Evolutionary conservation across 1,284 basidiomycete genomes (phyloP), one percentile per base, ranked within the genome.

Genomic region (Heterobasidion irregulare): DNA sequence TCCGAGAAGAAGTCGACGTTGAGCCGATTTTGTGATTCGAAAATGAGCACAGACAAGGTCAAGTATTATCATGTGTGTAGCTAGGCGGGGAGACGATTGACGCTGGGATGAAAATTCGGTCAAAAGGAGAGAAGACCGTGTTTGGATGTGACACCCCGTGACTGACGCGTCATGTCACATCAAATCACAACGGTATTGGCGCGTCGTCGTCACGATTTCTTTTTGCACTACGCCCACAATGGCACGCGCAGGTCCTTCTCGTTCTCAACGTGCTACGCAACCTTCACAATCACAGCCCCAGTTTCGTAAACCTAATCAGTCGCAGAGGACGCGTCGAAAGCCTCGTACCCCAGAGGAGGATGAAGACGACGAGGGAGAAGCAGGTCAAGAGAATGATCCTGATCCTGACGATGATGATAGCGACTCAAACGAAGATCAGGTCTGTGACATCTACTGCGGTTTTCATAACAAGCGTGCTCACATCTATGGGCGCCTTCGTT

Each of bases 221-320:
- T 18, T 47, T 32, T 47, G 10, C 46, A 47, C 46, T 16, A 47
- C n/a, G 18, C 10, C 18, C 3, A 38, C 36, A 10, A 61, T 61
- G 60, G 45, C 59, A 35, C 61, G 57, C 19, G 60, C 61, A 48
- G 60, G 60, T 2, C 56, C 56, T 8, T 62, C 57, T 26, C 61
- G 69, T 10, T 65, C 70, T 19, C 73, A 72, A 61, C 65, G 65
- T 16, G 57, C 61, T 1, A 55, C 65, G 12, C 65, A 66, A 47
- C 59, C 66, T 1, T 70, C 67, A 7, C 70, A 64, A 16, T 63
- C 66, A 8, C 66, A 68, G n/a, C 56, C 59, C 1, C 62, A 63
- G 43, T 54, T 55, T 8, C 53, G 58, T 9, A 50, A 16, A 57
- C 16, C 44, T 48, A 33, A 50, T 15, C 4, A 38, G 44, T 35